phyloP scores from a whole-genome alignment of 345 rosid species.

The Citrus mangshanensis region DNA sequence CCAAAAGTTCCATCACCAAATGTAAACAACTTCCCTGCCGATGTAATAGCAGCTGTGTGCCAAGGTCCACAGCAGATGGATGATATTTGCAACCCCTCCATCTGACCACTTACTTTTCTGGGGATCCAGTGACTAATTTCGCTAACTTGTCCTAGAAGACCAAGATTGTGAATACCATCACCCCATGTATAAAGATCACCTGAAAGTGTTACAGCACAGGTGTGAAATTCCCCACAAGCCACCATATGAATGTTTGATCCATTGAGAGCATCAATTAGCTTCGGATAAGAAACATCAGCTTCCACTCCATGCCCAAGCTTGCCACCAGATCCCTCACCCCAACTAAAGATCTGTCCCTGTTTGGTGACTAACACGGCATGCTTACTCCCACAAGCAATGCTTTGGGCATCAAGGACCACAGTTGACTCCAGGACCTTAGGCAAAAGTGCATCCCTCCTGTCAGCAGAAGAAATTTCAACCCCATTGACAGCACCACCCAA shows the following conservation, averaged over 20 bases:
- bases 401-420: slow-evolving; percentile 41
- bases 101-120: slow-evolving; percentile 45
- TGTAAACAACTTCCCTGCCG: slow-evolving; percentile 66
- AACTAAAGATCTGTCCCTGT: slow-evolving; percentile 46
- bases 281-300: slow-evolving; percentile 54
- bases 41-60: slow-evolving; percentile 67
- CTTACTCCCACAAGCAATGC: slow-evolving; percentile 43
- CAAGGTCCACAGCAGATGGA: slow-evolving; percentile 74
- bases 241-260: slow-evolving; percentile 46
- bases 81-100: slow-evolving; percentile 63
- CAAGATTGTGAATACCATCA: slow-evolving; percentile 49
- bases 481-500: slow-evolving; percentile 27
- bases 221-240: slow-evolving; percentile 72
- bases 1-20: slow-evolving; percentile 88
- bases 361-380: slow-evolving; percentile 46
- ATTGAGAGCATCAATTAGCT: slow-evolving; percentile 48
- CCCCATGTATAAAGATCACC: slow-evolving; percentile 77
- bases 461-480: slow-evolving; percentile 24
- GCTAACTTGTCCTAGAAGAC: slow-evolving; percentile 57
- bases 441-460: slow-evolving; percentile 27
- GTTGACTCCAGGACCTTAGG: slow-evolving; percentile 46
- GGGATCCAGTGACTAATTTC: slow-evolving; percentile 64
- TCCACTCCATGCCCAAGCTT: slow-evolving; percentile 63
- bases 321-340: slow-evolving; percentile 63
- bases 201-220: slow-evolving; percentile 65